Conservation (phyloP, 2,329 filamentous ascomycete species). For the Sporothrix dimorphospora region DNA sequence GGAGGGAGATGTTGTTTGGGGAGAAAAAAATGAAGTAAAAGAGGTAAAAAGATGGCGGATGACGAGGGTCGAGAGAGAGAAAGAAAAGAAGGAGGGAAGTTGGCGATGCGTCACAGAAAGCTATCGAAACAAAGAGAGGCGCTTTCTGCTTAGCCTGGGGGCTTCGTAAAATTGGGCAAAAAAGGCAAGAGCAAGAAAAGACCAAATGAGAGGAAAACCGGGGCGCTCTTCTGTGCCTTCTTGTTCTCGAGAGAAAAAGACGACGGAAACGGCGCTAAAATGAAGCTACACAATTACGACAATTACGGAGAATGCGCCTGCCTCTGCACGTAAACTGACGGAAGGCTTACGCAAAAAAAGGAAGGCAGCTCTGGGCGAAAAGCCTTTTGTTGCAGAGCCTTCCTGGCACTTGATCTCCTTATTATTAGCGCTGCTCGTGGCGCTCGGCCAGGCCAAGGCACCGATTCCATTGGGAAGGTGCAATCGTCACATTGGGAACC, state of each 20-base stretch:
- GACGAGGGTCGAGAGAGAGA: neutral
- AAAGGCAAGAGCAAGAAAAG: conserved; percentile 22
- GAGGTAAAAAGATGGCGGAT: conserved; percentile 8
- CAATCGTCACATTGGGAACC: neutral
- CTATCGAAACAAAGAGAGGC: conserved; percentile 27
- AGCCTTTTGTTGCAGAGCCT: neutral
- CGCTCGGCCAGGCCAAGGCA: conserved; percentile 6
- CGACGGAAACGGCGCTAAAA: conserved; percentile 18
- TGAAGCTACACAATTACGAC: conserved; percentile 14
- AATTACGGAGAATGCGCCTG: neutral
- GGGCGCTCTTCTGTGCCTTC: neutral
- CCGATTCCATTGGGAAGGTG: conserved; percentile 7
- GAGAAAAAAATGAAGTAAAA: neutral
- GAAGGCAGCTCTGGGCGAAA: neutral
- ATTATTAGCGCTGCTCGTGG: conserved; percentile 11
- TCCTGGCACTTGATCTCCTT: neutral
- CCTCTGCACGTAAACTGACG: neutral
- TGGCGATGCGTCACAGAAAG: conserved; percentile 27
- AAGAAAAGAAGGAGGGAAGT: neutral
- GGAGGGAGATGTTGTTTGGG: neutral
- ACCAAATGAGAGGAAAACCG: conserved; percentile 24
- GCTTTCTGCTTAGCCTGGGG: conserved; percentile 21
- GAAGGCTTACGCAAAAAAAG: neutral
- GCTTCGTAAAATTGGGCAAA: conserved; percentile 14
- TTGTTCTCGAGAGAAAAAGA: neutral